Evolutionary conservation across 805 yeast species (phyloP), one percentile per base, ranked within the genome.

Genomic region (Metschnikowia kofuensis): DNA sequence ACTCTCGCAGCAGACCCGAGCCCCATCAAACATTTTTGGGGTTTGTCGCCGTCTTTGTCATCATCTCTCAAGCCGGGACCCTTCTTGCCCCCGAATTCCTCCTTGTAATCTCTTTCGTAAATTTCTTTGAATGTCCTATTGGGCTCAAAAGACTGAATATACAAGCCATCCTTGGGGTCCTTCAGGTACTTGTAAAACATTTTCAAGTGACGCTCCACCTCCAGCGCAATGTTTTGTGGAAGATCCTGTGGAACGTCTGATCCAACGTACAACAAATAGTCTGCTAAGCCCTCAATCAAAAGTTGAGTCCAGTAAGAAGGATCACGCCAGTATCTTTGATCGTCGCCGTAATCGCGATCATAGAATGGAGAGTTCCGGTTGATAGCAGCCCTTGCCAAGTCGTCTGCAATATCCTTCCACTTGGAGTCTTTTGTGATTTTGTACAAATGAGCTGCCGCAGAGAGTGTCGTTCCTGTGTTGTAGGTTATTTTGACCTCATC

Each of bases 361-460:
- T 79, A 84, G 50, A 84, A 69, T 30, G 82, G 76, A 13, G 72
- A 76, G 53, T 77, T 72, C 52, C 82, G 70, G 63, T 83, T 75
- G 12, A 82, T 76, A 2, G 78, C 81, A n/a, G 87, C 84, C 38
- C 70, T 72, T 9, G 85, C 86, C 60, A 77, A 63, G n/a, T 63
- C 70, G 46, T 65, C 68, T 6, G 80, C 78, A 34, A 69, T 73
- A 10, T 66, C 97, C 84, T 91, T 92, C 76, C 94, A 84, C 59
- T 77, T 74, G 59, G 83, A 85, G 53, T 92, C 96, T 74, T 78
- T 87, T 66, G 92, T 73, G 95, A 89, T 86, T 81, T 85, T 87
- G 90, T 92, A 94, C 67, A 92, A 82, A 78, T 94, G 96, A 82
- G 79, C 65, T 8, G 79, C 73, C 1, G 84, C 80, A 10, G 84